A percentile compares a stretch with the other conserved stretches of the same genome.
phyloP scores from a whole-genome alignment of 2,329 filamentous ascomycete genomes.

The Orbilia oligospora region DNA sequence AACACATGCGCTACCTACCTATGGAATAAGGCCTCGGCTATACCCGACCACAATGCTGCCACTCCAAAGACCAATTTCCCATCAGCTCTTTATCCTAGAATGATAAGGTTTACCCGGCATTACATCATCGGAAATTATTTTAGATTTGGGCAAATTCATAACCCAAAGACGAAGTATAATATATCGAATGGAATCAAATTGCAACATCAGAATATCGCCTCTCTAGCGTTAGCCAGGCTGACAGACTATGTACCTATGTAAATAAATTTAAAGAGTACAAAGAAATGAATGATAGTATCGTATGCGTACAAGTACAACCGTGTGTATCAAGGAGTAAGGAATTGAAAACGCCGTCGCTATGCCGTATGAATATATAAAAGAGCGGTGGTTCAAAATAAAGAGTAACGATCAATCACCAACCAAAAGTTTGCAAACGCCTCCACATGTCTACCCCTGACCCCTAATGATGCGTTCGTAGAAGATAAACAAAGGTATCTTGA shows the following conservation, averaged over 20 bases:
- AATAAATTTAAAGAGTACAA: neutral
- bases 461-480: conserved; percentile 15
- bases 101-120: no score
- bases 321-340: conserved; percentile 25
- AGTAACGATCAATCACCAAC: conserved; percentile 8
- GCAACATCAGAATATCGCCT: neutral
- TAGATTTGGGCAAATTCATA: no score
- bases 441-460: conserved; percentile 29
- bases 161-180: no score
- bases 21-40: no score
- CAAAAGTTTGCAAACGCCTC: conserved; percentile 36
- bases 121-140: no score
- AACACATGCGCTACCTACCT: no score
- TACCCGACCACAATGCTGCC: no score
- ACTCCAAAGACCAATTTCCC: no score
- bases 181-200: no score
- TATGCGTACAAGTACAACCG: conserved; percentile 30
- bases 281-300: conserved; percentile 24
- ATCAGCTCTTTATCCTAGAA: no score
- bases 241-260: neutral
- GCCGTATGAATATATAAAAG: conserved; percentile 37
- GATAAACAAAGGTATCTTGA: conserved; percentile 21
- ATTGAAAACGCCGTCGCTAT: conserved; percentile 58
- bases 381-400: neutral
- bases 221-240: neutral